Base-by-base conservation (phyloP, 2,329 filamentous ascomycete species). In the Clonostachys sp. region DNA sequence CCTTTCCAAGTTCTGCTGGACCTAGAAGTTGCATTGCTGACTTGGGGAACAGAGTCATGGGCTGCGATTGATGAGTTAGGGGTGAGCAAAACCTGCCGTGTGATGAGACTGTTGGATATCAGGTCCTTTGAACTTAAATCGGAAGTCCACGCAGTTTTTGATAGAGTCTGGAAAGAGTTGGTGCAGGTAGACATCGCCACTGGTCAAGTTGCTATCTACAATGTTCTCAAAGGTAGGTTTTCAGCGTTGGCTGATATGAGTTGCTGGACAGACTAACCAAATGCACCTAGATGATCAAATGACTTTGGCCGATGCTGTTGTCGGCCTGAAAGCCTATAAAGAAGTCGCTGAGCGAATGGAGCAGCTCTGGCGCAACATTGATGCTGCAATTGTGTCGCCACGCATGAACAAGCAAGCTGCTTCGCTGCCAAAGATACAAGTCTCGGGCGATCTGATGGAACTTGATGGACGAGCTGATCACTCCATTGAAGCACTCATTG, bases 111-210 rank as follows among this genome's bases (percentile, higher is more conserved):
- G 20, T 67, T 96, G 5, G 76, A 84, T 51, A 65, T 81, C 41
- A 80, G 85, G 52, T 77, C 81, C 3, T 81, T 81, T 24, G 81
- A 84, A 56, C 70, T 95, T 48, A 84, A 84, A 51, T 75, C 78
- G 3, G 74, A 79, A 17, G 77, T 94, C 18, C 78, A 83, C 48
- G 79, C 86, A 39, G 79, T 81, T 9, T 77, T 94, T 38, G 78
- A 81, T 41, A 73, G 75, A 47, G 77, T 84, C n/a, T 96, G 91
- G 89, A 78, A 79, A 49, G 71, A 75, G 0, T 70, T 92, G 41
- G 70, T 95, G 12, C 66, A 73, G 2, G 66, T 91, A 16, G 81
- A 92, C 57, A 63, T 72, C 1, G 70, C 78, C 18, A 65, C 71
- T 9, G 70, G 72, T 9, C 74, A 66, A 42, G 66, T 94, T 8